phyloP scores from a whole-genome alignment of 495 filamentous ascomycete genomes.

The Aspergillus olivimuriae region DNA sequence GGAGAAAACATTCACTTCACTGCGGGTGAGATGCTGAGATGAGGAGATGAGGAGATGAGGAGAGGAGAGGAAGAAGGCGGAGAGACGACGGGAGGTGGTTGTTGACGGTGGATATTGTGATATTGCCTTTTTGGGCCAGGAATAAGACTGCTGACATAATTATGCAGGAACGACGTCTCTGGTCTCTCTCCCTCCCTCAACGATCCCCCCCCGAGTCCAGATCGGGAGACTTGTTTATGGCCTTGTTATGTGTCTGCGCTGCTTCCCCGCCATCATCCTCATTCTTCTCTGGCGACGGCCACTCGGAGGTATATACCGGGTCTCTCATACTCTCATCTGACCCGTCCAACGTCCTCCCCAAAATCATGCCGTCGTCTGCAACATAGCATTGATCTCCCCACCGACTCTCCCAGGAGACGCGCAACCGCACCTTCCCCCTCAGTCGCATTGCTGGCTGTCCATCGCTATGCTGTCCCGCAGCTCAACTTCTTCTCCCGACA shows the following conservation, averaged over 20 bases:
- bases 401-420: too few species aligned
- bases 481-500: constrained; percentile 40
- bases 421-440: constrained; percentile 4
- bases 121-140: too few species aligned
- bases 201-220: constrained; percentile 14
- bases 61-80: neutral
- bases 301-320: too few species aligned
- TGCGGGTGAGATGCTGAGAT: neutral
- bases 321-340: too few species aligned
- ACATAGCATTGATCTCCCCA: too few species aligned
- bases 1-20: too few species aligned
- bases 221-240: constrained; percentile 36
- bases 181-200: neutral
- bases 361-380: too few species aligned
- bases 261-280: constrained; percentile 20
- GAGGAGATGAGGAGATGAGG: constrained; percentile 5
- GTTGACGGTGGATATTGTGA: too few species aligned
- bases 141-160: too few species aligned
- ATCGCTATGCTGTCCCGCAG: constrained; percentile 28
- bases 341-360: too few species aligned
- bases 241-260: neutral
- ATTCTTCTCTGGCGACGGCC: constrained; percentile 5
- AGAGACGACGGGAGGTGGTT: neutral
- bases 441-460: constrained; percentile 8
- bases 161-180: constrained; percentile 1